Evolutionary conservation across 352 stramenopile species (phyloP).

Genomic region (Peronospora belbahrii): DNA sequence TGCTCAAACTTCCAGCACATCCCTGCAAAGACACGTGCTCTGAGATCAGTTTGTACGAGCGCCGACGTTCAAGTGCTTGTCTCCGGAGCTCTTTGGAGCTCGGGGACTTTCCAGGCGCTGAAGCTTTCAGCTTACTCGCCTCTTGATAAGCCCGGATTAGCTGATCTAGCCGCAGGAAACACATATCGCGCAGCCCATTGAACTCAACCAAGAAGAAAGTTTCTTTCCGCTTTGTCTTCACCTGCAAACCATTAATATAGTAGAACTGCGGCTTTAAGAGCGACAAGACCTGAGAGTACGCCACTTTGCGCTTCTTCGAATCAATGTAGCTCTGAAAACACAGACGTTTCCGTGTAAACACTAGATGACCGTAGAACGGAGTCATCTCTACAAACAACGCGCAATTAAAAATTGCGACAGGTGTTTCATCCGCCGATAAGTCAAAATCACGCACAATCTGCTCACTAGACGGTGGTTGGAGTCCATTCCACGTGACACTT

Average conservation of each 20-base stretch:
- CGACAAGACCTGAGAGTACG: slow-evolving; percentile 50
- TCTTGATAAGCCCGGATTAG: slow-evolving; percentile 60
- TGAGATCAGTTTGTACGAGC: slow-evolving; percentile 44
- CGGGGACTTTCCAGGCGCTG: slow-evolving; percentile 19
- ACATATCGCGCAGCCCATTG: slow-evolving; percentile 64
- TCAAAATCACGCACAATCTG: slow-evolving; percentile 38
- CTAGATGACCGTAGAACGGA: slow-evolving; percentile 65
- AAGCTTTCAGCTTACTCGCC: slow-evolving; percentile 19
- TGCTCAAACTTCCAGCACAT: background rate
- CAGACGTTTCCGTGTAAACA: slow-evolving; percentile 58
- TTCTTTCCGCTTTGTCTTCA: slow-evolving; percentile 56
- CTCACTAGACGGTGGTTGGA: slow-evolving; percentile 29
- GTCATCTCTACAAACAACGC: slow-evolving; percentile 64
- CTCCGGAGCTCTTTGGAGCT: slow-evolving; percentile 39
- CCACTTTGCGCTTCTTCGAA: slow-evolving; percentile 43
- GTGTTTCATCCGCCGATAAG: slow-evolving; percentile 32
- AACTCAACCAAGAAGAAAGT: slow-evolving; percentile 79
- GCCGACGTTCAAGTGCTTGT: slow-evolving; percentile 45
- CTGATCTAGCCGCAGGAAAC: slow-evolving; percentile 61
- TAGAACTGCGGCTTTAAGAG: slow-evolving; percentile 80
- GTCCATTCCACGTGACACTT: slow-evolving; percentile 57
- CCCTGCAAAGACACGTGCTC: slow-evolving; percentile 21
- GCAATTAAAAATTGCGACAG: slow-evolving; percentile 69
- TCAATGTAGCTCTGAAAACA: slow-evolving; percentile 54
- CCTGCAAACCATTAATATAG: slow-evolving; percentile 75